Conservation (phyloP, 352 stramenopile genomes). For the Phytophthora capsici region DNA sequence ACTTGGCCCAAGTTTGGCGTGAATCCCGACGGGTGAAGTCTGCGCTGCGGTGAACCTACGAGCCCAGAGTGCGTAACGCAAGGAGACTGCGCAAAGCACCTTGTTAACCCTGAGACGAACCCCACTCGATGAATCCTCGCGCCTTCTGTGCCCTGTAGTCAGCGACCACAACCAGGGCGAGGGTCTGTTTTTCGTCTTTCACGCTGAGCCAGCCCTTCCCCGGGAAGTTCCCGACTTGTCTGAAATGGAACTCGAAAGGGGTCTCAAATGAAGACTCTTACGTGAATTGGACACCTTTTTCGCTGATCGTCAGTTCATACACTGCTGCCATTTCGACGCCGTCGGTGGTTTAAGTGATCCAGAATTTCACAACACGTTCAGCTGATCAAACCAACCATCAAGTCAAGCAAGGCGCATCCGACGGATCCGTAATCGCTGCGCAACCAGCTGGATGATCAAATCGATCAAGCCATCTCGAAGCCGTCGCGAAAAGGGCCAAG, state of each 20-base stretch:
- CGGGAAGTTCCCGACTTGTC: too few relatives aligned
- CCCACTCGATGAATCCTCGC: not conserved
- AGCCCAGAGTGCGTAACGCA: conserved; percentile 9
- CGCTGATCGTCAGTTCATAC: conserved; percentile 9
- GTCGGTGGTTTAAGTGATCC: conserved; percentile 8
- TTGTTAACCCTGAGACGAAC: conserved; percentile 21
- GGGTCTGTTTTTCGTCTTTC: conserved; percentile 2
- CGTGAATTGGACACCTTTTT: not conserved
- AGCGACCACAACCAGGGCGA: conserved; percentile 3
- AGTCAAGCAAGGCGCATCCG: not conserved
- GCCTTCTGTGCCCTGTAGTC: conserved; percentile 16
- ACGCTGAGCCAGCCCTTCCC: not conserved
- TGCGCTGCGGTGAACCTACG: not conserved
- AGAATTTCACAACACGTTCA: not conserved
- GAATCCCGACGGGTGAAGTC: not conserved
- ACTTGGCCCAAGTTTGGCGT: not conserved
- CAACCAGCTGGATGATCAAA: conserved; percentile 16
- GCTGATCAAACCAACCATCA: not conserved
- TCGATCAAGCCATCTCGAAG: conserved; percentile 22
- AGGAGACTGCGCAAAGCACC: conserved; percentile 15
- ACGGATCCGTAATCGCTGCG: not conserved
- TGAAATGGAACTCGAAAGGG: too few relatives aligned
- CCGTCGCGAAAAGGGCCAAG: conserved; percentile 11
- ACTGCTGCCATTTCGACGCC: too few relatives aligned
- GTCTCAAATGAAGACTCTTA: too few relatives aligned